These are phyloP conservation scores for Bipolaris zeicola DNA, from an alignment of 2,329 filamentous ascomycete species.

Conservation along the genomic window DNA sequence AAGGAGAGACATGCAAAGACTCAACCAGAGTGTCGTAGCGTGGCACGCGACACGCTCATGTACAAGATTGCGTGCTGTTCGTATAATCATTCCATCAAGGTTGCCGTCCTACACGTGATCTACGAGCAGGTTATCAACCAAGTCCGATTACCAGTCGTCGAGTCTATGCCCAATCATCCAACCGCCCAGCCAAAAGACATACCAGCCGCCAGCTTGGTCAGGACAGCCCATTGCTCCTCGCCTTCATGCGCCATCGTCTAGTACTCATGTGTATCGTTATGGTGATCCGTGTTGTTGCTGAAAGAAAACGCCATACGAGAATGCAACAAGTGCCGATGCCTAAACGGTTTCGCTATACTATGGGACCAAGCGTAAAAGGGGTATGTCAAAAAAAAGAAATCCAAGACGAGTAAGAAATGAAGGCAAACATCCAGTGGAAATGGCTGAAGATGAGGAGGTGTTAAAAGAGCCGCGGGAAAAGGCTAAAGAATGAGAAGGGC, in stretches of 20 bases:
- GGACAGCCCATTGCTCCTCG: conserved; percentile 6
- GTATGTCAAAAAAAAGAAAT: conserved; percentile 41
- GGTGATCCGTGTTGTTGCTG: conserved; percentile 23
- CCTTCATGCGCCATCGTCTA: conserved; percentile 29
- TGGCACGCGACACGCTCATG: conserved; percentile 33
- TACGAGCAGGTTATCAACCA: conserved; percentile 16
- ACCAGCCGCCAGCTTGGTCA: conserved; percentile 12
- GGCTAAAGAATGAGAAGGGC: conserved; percentile 15
- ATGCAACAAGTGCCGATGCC: conserved; percentile 32
- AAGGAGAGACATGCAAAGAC: conserved; percentile 1
- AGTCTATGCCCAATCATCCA: conserved; percentile 28
- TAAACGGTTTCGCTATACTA: conserved; percentile 43
- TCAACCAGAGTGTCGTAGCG: conserved; percentile 9
- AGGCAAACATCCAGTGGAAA: conserved; percentile 24
- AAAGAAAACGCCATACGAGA: conserved; percentile 29
- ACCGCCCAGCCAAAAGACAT: conserved; percentile 9
- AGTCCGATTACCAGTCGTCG: conserved; percentile 31
- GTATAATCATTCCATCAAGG: conserved; percentile 25
- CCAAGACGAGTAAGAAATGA: conserved; percentile 29
- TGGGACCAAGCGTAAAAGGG: conserved; percentile 42
- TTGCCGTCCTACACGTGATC: conserved; percentile 21
- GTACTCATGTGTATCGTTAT: conserved; percentile 28
- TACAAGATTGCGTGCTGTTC: conserved; percentile 36
- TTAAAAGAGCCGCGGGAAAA: conserved; percentile 10
- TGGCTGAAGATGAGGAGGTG: conserved; percentile 27